Evolutionary conservation across 2,329 filamentous ascomycete species (phyloP).

Genomic region (Huntiella decipiens): DNA sequence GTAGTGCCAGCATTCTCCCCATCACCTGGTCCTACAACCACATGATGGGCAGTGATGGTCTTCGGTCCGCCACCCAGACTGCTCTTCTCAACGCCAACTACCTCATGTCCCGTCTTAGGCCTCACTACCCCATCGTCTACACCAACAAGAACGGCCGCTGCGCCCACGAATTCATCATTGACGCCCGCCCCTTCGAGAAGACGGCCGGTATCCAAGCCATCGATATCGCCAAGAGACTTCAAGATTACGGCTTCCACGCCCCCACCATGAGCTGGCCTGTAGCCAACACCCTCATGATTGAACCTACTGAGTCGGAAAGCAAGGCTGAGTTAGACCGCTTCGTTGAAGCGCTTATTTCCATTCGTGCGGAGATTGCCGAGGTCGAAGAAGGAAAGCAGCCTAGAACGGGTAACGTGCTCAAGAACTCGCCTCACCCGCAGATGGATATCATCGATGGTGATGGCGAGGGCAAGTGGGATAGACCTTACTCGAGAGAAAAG

Average conservation of each 20-base stretch:
- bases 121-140: conserved; percentile 82
- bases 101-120: conserved; percentile 69
- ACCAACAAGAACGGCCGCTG: conserved; percentile 76
- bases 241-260: conserved; percentile 94
- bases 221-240: conserved; percentile 87
- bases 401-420: conserved; percentile 62
- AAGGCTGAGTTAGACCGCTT: conserved; percentile 88
- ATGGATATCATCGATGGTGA: conserved; percentile 51
- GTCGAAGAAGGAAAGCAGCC: conserved; percentile 65
- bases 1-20: conserved; percentile 77
- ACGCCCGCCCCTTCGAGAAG: conserved; percentile 69
- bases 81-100: conserved; percentile 96
- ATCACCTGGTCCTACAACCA: conserved; percentile 94
- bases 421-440: conserved; percentile 74
- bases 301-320: conserved; percentile 85
- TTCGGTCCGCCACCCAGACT: conserved; percentile 78
- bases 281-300: conserved; percentile 90
- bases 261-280: conserved; percentile 97
- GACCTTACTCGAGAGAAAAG: conserved; percentile 62
- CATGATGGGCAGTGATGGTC: conserved; percentile 70
- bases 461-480: conserved; percentile 46
- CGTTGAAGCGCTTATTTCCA: conserved; percentile 72
- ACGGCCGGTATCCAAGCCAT: conserved; percentile 73
- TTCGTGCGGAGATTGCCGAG: conserved; percentile 66
- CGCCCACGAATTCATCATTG: conserved; percentile 93